Percentiles rank a stretch among this genome's conserved stretches.
phyloP scores from a whole-genome alignment of 768 basidiomycete species.

The Rhodotorula babjevae region DNA sequence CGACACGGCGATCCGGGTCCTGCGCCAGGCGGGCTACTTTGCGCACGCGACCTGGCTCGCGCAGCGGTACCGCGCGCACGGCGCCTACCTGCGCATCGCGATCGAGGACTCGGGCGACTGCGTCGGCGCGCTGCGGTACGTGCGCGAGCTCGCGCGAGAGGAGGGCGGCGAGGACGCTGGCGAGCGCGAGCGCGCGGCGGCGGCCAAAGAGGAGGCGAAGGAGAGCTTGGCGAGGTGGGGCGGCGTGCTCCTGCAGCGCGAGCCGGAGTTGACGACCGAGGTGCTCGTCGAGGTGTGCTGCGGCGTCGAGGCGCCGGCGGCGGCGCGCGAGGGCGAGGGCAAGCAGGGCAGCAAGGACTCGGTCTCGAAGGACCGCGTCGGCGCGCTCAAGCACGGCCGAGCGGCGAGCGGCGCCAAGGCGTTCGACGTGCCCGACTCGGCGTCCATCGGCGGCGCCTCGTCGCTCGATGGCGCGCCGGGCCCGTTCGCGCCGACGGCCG shows the following conservation, averaged over 20 bases:
- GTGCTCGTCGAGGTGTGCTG: slow-evolving; percentile 90
- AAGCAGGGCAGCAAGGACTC: not conserved
- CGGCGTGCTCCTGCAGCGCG: slow-evolving; percentile 71
- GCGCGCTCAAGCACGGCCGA: not conserved
- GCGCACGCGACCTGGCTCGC: slow-evolving; percentile 92
- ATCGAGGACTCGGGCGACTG: slow-evolving; percentile 86
- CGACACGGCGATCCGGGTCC: slow-evolving; percentile 93
- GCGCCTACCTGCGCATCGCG: slow-evolving; percentile 87
- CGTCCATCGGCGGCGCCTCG: not conserved
- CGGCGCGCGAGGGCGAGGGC: slow-evolving; percentile 24
- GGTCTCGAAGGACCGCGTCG: not conserved
- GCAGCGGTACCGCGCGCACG: slow-evolving; percentile 80
- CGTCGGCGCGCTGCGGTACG: slow-evolving; percentile 71
- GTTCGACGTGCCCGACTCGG: slow-evolving; percentile 11
- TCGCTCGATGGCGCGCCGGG: not conserved
- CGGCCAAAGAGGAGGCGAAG: not conserved
- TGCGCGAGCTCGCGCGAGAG: slow-evolving; percentile 56
- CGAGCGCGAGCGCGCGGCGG: slow-evolving; percentile 32
- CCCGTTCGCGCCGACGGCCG: slow-evolving; percentile 1
- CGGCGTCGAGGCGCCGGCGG: slow-evolving; percentile 47
- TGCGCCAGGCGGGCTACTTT: slow-evolving; percentile 92
- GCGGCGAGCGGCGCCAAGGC: not conserved
- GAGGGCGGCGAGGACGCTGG: slow-evolving; percentile 53
- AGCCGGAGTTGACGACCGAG: slow-evolving; percentile 83
- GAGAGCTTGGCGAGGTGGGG: slow-evolving; percentile 51